Base-by-base conservation (phyloP, 495 filamentous ascomycete genomes). In the Podospora didyma region DNA sequence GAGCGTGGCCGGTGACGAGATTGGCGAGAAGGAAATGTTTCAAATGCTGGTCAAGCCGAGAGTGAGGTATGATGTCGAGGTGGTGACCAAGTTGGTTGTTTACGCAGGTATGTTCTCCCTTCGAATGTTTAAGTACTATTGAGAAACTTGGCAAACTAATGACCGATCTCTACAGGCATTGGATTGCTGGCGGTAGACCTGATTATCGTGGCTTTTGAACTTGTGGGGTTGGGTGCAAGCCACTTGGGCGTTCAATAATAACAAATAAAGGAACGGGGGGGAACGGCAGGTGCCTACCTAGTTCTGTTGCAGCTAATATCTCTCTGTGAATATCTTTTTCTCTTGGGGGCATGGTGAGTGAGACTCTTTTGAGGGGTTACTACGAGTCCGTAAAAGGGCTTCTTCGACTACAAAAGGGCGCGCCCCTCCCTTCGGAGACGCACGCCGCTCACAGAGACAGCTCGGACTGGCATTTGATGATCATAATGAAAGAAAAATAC, bases 31-130 rank as follows among this genome's bases (percentile, higher is more conserved):
- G 59, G 89, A 96, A 64, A 84, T 98, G 63, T 96, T 97, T 68
- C 85, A 84, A 17, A 83, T 80, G 67, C 80, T 97, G 51, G 86
- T 92, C 53, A 92, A 86, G 70, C 91, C 94, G 19, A 84, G 94
- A 51, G 92, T 96, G 26, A 80, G 92, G 59, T 98, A 98, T 66
- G 94, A 98, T 74, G 93, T 97, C 9, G 94, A 98, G 68, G 93
- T 98, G 20, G 84, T 97, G 42, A 97, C 94, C 17, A 97, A 96
- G 73, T 75, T 98, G 51, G 88, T 98, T 64, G 91, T 98, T 41
- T 98, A 98, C 79, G 79, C 86, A 56, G 94, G 93, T 96, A 52
- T 14, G 57, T 61, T 28, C 39, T 19, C 28, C 20, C 46, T n/a
- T 17, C 35, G 35, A 51, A n/a, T 20, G 28, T 58, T 24, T 6